Evolutionary conservation across 129 eudicot species (phyloP).

Genomic region (Saussurea involucrata): DNA sequence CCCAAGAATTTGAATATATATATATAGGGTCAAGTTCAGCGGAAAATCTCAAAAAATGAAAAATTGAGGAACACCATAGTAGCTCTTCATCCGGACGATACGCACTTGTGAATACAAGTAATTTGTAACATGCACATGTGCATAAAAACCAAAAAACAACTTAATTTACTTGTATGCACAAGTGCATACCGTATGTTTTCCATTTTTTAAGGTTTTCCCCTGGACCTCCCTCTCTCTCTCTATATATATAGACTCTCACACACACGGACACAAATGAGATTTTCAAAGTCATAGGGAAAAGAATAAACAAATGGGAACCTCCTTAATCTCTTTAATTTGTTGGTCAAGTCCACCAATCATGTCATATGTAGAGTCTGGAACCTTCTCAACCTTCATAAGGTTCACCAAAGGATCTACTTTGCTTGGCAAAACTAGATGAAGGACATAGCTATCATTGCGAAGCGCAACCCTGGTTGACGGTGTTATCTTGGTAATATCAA

Average conservation of each 20-base stretch:
- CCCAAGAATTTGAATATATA: neutral
- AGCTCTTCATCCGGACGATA: no score
- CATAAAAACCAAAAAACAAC: no score
- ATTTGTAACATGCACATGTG: no score
- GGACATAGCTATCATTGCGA: slow-evolving; percentile 87
- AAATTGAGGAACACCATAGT: no score
- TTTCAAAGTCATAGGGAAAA: neutral
- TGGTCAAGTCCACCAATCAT: slow-evolving; percentile 97
- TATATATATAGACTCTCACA: no score
- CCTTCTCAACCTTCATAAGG: slow-evolving; percentile 95
- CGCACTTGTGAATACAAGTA: no score
- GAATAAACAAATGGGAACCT: slow-evolving; percentile 39
- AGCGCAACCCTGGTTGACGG: slow-evolving; percentile 94
- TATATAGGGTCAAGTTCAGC: no score
- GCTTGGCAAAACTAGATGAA: slow-evolving; percentile 85
- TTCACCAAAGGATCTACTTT: slow-evolving; percentile 88
- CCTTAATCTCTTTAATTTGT: slow-evolving; percentile 92
- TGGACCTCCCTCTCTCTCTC: no score
- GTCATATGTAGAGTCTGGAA: slow-evolving; percentile 93
- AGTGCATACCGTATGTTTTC: no score
- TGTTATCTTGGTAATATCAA: slow-evolving; percentile 79
- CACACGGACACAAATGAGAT: neutral
- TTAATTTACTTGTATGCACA: no score
- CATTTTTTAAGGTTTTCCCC: no score
- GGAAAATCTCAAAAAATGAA: no score